Conservation (phyloP, 176 grass and related monocot species). For the Carex kokanica region DNA sequence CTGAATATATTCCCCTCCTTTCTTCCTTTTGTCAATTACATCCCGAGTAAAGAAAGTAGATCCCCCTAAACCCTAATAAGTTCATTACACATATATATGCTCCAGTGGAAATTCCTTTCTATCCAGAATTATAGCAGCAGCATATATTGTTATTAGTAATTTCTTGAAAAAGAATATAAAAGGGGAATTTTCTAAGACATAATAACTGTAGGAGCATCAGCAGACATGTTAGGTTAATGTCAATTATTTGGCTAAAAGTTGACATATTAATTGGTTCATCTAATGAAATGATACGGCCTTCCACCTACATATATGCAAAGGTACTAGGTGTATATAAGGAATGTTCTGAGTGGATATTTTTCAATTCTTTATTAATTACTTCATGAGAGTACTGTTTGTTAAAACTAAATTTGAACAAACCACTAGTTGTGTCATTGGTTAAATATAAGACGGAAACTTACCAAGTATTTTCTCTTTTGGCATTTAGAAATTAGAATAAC, state of each 20-base stretch:
- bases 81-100: not conserved
- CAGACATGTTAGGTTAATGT: conserved; percentile 12
- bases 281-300: not conserved
- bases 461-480: too few species aligned
- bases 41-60: not conserved
- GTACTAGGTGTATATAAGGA: not conserved
- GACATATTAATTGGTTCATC: not conserved
- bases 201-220: conserved; percentile 12
- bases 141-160: not conserved
- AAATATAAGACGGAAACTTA: too few species aligned
- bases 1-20: conserved; percentile 21
- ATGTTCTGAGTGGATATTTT: too few species aligned
- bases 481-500: too few species aligned
- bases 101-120: conserved; percentile 24
- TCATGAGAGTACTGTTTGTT: too few species aligned
- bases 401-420: too few species aligned
- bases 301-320: not conserved
- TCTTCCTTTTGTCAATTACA: not conserved
- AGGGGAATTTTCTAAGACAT: not conserved
- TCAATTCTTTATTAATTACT: too few species aligned
- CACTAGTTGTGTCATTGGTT: too few species aligned
- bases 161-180: not conserved
- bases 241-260: conserved; percentile 7
- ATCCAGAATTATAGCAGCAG: conserved; percentile 6
- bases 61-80: not conserved